Evolutionary conservation across 257 asterid genomes (phyloP).

Genomic region (Echium plantagineum): DNA sequence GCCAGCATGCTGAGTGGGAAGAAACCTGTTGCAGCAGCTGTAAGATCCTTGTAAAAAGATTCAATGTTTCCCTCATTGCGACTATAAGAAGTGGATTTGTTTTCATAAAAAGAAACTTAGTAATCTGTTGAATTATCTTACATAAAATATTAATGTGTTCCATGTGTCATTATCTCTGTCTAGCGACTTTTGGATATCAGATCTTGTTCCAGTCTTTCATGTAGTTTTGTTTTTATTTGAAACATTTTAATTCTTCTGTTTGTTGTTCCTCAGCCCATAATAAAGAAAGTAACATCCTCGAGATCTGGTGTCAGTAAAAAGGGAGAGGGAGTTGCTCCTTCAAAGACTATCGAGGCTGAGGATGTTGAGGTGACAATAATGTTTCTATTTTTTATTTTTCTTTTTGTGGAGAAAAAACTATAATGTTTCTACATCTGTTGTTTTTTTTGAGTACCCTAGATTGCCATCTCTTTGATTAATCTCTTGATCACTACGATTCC

Average conservation of each 20-base stretch:
- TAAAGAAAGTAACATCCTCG: constrained; percentile 55
- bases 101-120: too few relatives aligned
- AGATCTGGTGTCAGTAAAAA: constrained; percentile 59
- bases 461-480: constrained; percentile 3
- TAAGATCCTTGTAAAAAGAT: constrained; percentile 38
- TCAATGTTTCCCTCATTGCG: too few relatives aligned
- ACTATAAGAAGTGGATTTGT: too few relatives aligned
- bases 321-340: constrained; percentile 61
- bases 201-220: not conserved
- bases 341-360: constrained; percentile 63
- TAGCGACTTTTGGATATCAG: not conserved
- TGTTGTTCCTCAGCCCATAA: constrained; percentile 48
- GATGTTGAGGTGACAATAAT: constrained; percentile 63
- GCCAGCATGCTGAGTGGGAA: constrained; percentile 98
- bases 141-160: not conserved
- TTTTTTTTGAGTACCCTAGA: constrained; percentile 7
- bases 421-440: not conserved
- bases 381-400: not conserved
- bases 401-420: not conserved
- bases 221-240: not conserved
- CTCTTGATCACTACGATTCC: constrained; percentile 15
- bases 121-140: not conserved
- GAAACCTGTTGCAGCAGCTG: constrained; percentile 66
- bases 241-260: constrained; percentile 6
- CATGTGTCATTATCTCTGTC: not conserved